Percentiles rank a stretch among this genome's conserved stretches.
phyloP scores from a whole-genome alignment of 2,329 filamentous ascomycete species.

The Mycosphaerella sp. region DNA sequence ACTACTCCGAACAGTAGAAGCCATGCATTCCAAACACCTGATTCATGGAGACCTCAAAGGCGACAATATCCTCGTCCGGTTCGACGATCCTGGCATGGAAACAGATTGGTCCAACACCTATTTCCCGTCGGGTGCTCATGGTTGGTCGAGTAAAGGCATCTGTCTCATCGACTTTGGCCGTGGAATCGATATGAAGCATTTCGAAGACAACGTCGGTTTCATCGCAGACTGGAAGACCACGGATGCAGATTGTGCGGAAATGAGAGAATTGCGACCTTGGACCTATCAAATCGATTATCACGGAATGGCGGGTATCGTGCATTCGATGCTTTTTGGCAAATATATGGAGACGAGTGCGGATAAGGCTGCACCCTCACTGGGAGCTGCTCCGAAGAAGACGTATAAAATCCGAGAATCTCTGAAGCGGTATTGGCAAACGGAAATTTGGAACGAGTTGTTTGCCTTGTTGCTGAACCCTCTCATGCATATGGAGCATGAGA shows the following conservation, averaged over 20 bases:
- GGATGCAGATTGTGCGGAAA: slow-evolving; percentile 86
- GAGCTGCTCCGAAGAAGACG: slow-evolving; percentile 54
- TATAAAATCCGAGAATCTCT: slow-evolving; percentile 77
- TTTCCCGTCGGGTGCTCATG: slow-evolving; percentile 63
- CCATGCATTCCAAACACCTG: slow-evolving; percentile 70
- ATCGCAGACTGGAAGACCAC: slow-evolving; percentile 92
- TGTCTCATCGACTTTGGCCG: slow-evolving; percentile 92
- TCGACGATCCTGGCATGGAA: slow-evolving; percentile 49
- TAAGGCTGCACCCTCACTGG: slow-evolving; percentile 37
- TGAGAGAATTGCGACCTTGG: slow-evolving; percentile 90
- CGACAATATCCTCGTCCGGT: slow-evolving; percentile 87
- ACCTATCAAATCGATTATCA: slow-evolving; percentile 98
- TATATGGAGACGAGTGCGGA: slow-evolving; percentile 74
- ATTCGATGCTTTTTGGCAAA: slow-evolving; percentile 85
- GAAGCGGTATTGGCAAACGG: slow-evolving; percentile 95
- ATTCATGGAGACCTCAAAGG: slow-evolving; percentile 92
- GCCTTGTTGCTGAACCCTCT: slow-evolving; percentile 79
- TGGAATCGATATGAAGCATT: slow-evolving; percentile 86
- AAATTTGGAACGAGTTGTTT: slow-evolving; percentile 80
- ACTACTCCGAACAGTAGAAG: slow-evolving; percentile 82
- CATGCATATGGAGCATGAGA: slow-evolving; percentile 59
- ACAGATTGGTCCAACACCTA: slow-evolving; percentile 58
- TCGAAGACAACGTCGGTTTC: slow-evolving; percentile 71
- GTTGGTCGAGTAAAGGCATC: slow-evolving; percentile 76
- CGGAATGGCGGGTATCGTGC: slow-evolving; percentile 79